Percentiles rank a stretch among this genome's conserved stretches.
These are phyloP conservation scores for Penicillium malachiteum DNA, from an alignment of 495 filamentous ascomycete genomes.

Conservation along the genomic window DNA sequence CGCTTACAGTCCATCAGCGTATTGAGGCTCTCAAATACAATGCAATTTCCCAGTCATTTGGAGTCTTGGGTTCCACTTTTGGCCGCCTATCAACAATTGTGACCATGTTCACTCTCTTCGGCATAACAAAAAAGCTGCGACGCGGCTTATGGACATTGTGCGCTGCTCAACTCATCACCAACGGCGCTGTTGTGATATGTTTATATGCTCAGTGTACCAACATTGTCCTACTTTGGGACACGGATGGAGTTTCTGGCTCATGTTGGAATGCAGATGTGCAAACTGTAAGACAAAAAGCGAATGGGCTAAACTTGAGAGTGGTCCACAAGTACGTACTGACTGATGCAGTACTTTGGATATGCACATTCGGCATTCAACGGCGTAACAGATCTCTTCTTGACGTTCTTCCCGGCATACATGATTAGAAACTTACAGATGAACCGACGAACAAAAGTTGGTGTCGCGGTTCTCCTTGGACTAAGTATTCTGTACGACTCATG, in stretches of 20 bases:
- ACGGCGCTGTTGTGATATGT: not conserved
- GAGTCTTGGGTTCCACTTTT: slow-evolving; percentile 1
- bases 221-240: not conserved
- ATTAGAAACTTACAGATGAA: slow-evolving; percentile 1
- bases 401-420: not conserved
- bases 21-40: not conserved
- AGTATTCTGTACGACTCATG: not conserved
- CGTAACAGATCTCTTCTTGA: not conserved
- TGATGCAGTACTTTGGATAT: not conserved
- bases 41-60: not conserved
- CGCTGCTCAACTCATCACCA: not conserved
- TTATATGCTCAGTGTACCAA: slow-evolving; percentile 1
- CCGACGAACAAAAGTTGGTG: not conserved
- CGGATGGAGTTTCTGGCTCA: not conserved
- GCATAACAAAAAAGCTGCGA: not conserved
- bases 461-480: not conserved
- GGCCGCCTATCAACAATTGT: not conserved
- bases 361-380: slow-evolving; percentile 3
- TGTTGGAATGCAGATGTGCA: slow-evolving; percentile 5
- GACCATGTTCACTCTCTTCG: not conserved
- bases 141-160: not conserved
- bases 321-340: not conserved
- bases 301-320: not conserved
- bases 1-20: not conserved
- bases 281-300: not conserved